phyloP scores from a whole-genome alignment of 768 basidiomycete species.

The Podaxis sp. region DNA sequence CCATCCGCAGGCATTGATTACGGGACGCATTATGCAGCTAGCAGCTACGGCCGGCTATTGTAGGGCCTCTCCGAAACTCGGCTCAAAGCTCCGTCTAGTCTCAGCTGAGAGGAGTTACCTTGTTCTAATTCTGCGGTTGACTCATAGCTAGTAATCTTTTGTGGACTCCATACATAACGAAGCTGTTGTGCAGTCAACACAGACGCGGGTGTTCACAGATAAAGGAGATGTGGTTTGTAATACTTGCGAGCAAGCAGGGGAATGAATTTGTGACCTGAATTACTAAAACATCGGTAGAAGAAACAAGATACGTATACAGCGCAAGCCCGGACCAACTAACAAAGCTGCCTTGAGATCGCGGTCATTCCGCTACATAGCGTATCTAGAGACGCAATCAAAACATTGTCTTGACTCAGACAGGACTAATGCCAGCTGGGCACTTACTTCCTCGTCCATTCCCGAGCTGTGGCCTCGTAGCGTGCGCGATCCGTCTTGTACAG shows the following conservation, averaged over 20 bases:
- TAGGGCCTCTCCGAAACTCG: too few relatives aligned
- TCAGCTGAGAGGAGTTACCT: too few relatives aligned
- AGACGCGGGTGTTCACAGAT: background rate
- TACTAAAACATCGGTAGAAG: conserved; percentile 27
- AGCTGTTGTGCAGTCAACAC: background rate
- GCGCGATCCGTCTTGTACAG: conserved; percentile 98
- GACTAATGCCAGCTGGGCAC: conserved; percentile 24
- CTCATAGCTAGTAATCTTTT: background rate
- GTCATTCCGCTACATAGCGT: conserved; percentile 28
- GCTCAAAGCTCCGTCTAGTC: background rate
- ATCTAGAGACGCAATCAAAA: conserved; percentile 21
- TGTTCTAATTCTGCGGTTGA: too few relatives aligned
- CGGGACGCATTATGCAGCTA: background rate
- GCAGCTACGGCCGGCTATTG: background rate
- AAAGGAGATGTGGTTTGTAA: background rate
- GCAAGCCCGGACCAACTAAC: conserved; percentile 34
- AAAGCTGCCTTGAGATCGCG: conserved; percentile 39
- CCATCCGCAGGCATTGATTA: background rate
- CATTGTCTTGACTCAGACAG: conserved; percentile 5
- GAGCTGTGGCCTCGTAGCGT: conserved; percentile 95
- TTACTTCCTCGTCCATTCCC: conserved; percentile 99
- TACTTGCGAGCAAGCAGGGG: conserved; percentile 17
- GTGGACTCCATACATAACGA: background rate
- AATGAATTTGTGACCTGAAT: conserved; percentile 20
- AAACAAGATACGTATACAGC: conserved; percentile 29